Conservation (phyloP, 129 eudicot genomes). For the Logfia minima region DNA sequence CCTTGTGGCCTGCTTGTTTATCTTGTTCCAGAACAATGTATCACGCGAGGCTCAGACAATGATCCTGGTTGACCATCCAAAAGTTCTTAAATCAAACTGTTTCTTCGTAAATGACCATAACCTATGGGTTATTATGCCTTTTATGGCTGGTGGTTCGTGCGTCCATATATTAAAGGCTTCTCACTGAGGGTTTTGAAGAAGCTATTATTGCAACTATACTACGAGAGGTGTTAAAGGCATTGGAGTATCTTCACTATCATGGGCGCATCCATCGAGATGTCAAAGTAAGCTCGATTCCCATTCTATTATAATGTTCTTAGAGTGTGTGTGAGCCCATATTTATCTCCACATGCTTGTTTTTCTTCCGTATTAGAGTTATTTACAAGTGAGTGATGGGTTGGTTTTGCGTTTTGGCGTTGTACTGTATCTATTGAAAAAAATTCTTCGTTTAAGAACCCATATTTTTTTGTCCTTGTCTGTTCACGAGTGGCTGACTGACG, state of each 20-base stretch:
- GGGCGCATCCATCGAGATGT: slow-evolving; percentile 66
- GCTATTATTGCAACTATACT: slow-evolving; percentile 58
- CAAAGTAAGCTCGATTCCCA: slow-evolving; percentile 29
- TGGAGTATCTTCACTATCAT: slow-evolving; percentile 64
- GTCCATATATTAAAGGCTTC: slow-evolving; percentile 50
- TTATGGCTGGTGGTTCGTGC: slow-evolving; percentile 68
- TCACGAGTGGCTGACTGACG: not conserved
- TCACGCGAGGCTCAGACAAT: slow-evolving; percentile 62
- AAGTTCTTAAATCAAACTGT: slow-evolving; percentile 47
- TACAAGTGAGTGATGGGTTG: not conserved
- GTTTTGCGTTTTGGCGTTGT: not conserved
- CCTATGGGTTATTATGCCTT: slow-evolving; percentile 69
- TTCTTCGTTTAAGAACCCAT: not conserved
- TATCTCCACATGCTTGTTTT: not conserved
- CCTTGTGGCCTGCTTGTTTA: slow-evolving; percentile 8
- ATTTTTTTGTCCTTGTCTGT: not conserved
- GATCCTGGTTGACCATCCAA: slow-evolving; percentile 62
- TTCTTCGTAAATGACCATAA: slow-evolving; percentile 48
- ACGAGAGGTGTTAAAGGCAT: slow-evolving; percentile 58
- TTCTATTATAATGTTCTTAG: not conserved
- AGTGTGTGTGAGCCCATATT: not conserved
- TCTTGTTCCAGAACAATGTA: slow-evolving; percentile 37
- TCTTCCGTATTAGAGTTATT: not conserved
- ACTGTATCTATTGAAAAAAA: no score
- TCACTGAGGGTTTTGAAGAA: slow-evolving; percentile 56